Conservation (phyloP, 2,329 filamentous ascomycete species). For the Clonostachys rosea region DNA sequence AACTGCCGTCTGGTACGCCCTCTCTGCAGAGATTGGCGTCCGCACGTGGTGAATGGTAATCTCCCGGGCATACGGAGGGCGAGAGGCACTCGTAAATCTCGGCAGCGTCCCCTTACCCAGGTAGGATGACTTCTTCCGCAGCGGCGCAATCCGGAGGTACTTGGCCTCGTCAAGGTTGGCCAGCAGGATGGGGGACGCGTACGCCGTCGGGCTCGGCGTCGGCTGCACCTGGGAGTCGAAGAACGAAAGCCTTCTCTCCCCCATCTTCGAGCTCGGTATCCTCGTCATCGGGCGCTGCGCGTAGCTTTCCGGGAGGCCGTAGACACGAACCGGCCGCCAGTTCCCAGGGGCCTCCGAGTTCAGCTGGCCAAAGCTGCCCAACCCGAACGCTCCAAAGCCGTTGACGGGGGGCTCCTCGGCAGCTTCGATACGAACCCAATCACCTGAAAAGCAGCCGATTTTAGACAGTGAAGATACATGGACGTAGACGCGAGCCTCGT, state of each 20-base stretch:
- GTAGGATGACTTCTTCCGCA: constrained; percentile 47
- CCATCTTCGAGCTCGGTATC: constrained; percentile 50
- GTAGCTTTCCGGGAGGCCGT: constrained; percentile 77
- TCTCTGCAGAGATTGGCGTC: constrained; percentile 83
- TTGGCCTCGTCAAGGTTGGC: constrained; percentile 78
- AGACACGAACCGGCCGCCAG: constrained; percentile 86
- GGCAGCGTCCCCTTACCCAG: constrained; percentile 47
- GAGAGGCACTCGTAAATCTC: constrained; percentile 49
- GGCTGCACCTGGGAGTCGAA: constrained; percentile 65
- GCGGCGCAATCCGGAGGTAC: constrained; percentile 73
- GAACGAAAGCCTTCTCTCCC: constrained; percentile 52
- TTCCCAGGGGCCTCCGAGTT: constrained; percentile 51
- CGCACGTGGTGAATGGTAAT: constrained; percentile 86
- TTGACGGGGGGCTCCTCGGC: constrained; percentile 68
- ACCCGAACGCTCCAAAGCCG: constrained; percentile 61
- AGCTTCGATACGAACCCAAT: constrained; percentile 86
- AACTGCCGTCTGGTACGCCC: constrained; percentile 78
- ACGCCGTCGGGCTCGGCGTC: constrained; percentile 55
- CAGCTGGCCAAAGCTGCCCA: constrained; percentile 52
- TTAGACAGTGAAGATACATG: constrained; percentile 81
- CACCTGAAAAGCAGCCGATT: constrained; percentile 93
- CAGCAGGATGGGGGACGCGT: constrained; percentile 81
- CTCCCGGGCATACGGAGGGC: constrained; percentile 61
- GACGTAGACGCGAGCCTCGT: constrained; percentile 85
- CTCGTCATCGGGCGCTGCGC: constrained; percentile 55